These are phyloP conservation scores for Termitomyces sp. DNA, from an alignment of 768 basidiomycete species.

Conservation along the genomic window DNA sequence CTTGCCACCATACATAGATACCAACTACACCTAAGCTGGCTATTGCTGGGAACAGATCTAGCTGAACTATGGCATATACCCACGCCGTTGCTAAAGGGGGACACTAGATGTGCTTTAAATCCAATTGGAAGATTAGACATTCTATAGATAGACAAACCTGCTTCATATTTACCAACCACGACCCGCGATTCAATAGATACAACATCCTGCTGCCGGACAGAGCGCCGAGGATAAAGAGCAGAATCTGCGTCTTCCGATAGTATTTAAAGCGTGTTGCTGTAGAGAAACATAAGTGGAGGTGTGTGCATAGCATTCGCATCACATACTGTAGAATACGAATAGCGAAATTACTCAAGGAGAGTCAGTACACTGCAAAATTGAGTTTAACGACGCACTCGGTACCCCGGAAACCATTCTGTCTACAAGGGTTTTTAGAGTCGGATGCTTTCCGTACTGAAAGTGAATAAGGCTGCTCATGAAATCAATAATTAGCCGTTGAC, in stretches of 20 bases:
- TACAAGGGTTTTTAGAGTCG: conserved; percentile 39
- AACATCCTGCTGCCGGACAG: conserved; percentile 60
- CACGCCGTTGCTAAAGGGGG: conserved; percentile 77
- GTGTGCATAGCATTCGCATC: background rate
- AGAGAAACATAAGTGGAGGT: background rate
- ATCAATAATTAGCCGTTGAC: background rate
- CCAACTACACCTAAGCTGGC: conserved; percentile 49
- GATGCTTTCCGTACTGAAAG: conserved; percentile 68
- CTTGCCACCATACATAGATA: conserved; percentile 58
- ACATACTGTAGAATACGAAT: conserved; percentile 74
- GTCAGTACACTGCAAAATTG: background rate
- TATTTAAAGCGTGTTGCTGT: conserved; percentile 64
- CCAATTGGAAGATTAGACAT: background rate
- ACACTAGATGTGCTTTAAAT: conserved; percentile 34
- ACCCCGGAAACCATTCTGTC: conserved; percentile 58
- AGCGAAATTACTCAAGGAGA: conserved; percentile 55
- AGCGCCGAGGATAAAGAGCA: conserved; percentile 54
- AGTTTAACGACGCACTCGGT: conserved; percentile 54
- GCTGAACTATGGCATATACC: conserved; percentile 69
- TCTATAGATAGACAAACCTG: conserved; percentile 41
- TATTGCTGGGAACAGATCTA: conserved; percentile 58
- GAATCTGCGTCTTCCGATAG: conserved; percentile 43
- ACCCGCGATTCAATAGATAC: conserved; percentile 63
- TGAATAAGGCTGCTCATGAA: conserved; percentile 56
- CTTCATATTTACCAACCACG: conserved; percentile 66